These are phyloP conservation scores for Austroboletus niveus DNA, from an alignment of 1,284 basidiomycete genomes.

Conservation along the genomic window DNA sequence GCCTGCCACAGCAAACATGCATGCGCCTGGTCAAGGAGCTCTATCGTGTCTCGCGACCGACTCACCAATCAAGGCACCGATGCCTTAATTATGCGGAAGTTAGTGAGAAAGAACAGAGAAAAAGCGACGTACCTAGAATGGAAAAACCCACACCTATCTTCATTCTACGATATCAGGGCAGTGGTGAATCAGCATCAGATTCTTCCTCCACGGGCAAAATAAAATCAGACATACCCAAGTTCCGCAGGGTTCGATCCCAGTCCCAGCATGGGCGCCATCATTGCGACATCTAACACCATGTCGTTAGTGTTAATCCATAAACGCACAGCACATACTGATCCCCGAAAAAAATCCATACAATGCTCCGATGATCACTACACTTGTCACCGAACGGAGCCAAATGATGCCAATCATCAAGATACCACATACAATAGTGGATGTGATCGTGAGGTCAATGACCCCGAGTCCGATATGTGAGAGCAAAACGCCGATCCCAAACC, in stretches of 20 bases:
- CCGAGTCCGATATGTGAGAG: conserved; percentile 33
- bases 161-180: conserved; percentile 9
- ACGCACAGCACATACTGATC: conserved; percentile 30
- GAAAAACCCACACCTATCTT: conserved; percentile 28
- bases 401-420: conserved; percentile 42
- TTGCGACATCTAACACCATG: conserved; percentile 16
- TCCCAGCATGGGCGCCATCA: conserved; percentile 29
- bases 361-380: conserved; percentile 44
- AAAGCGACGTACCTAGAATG: conserved; percentile 17
- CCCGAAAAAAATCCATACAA: conserved; percentile 54
- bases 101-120: not conserved
- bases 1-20: conserved; percentile 12
- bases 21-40: no score
- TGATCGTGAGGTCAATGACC: conserved; percentile 40
- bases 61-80: conserved; percentile 27
- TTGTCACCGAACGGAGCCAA: conserved; percentile 38
- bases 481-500: conserved; percentile 37
- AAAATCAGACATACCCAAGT: conserved; percentile 24
- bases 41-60: not conserved
- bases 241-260: conserved; percentile 23
- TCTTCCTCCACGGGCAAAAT: not conserved
- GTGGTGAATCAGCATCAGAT: not conserved
- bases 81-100: conserved; percentile 11
- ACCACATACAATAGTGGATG: conserved; percentile 24
- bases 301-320: no score